phyloP scores from a whole-genome alignment of 2,329 filamentous ascomycete species.

The Phialemoniopsis sp. region DNA sequence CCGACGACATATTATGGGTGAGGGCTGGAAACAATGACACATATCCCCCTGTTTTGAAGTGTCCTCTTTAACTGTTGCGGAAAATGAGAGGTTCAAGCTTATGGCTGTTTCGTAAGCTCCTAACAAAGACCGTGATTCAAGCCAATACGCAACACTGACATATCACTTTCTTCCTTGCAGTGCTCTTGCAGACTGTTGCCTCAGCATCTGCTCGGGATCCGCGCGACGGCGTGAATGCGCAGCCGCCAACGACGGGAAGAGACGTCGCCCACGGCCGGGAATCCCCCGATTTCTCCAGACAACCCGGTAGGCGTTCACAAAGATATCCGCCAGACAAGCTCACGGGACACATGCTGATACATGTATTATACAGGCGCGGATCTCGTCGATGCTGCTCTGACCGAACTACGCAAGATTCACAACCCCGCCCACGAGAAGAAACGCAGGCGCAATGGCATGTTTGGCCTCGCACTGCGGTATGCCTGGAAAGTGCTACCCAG shows the following conservation, averaged over 20 bases:
- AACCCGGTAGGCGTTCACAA: constrained; percentile 2
- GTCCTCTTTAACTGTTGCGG: constrained; percentile 13
- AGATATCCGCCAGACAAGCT: background rate
- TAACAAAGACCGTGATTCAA: background rate
- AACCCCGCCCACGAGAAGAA: constrained; percentile 36
- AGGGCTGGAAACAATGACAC: constrained; percentile 6
- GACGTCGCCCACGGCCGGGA: background rate
- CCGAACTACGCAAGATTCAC: constrained; percentile 45
- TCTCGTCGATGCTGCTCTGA: constrained; percentile 46
- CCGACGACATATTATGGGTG: too few relatives aligned
- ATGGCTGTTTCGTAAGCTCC: constrained; percentile 11
- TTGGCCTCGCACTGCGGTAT: constrained; percentile 38
- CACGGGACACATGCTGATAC: constrained; percentile 5
- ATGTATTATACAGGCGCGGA: constrained; percentile 37
- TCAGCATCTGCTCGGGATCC: background rate
- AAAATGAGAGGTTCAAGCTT: constrained; percentile 9
- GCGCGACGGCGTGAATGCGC: background rate
- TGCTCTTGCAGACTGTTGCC: constrained; percentile 13
- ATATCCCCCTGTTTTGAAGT: constrained; percentile 19
- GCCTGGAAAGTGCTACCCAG: constrained; percentile 45
- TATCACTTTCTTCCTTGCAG: constrained; percentile 3
- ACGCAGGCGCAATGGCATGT: constrained; percentile 36
- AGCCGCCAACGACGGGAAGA: background rate
- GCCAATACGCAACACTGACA: too few relatives aligned
- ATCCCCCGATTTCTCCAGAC: constrained; percentile 3